Evolutionary conservation across 2,329 filamentous ascomycete species (phyloP).

Genomic region (Oidium heveae): DNA sequence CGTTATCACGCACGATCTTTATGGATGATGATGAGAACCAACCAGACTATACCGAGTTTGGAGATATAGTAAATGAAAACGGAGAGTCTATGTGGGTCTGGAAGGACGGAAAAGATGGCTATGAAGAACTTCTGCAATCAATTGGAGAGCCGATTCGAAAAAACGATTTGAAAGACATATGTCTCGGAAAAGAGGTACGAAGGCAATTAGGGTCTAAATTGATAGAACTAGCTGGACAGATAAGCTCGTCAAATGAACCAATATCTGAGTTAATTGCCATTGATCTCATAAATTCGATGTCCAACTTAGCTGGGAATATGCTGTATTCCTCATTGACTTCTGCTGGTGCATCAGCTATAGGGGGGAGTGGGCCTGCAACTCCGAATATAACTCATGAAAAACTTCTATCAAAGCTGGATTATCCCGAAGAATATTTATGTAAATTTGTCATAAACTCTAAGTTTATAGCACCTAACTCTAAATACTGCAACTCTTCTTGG

Average conservation of each 20-base stretch:
- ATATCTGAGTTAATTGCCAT: neutral
- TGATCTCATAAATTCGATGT: neutral
- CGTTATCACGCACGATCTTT: neutral
- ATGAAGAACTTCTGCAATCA: neutral
- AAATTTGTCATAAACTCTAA: too few relatives aligned
- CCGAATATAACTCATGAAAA: too few relatives aligned
- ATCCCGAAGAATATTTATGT: too few relatives aligned
- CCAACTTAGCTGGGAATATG: neutral
- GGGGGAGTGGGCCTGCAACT: neutral
- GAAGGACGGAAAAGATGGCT: constrained; percentile 1
- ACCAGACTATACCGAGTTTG: neutral
- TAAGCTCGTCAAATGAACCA: neutral
- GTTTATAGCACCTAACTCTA: neutral
- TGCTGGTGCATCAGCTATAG: neutral
- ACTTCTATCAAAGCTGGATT: too few relatives aligned
- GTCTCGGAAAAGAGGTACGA: neutral
- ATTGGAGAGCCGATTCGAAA: neutral
- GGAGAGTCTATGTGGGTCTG: neutral
- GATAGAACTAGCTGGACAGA: neutral
- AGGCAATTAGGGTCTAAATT: neutral
- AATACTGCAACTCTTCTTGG: neutral
- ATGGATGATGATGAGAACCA: neutral
- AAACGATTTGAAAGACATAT: neutral
- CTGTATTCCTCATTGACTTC: neutral
- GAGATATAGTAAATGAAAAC: neutral